phyloP scores from a whole-genome alignment of 768 basidiomycete species.

The Leccinum subgranulosum region DNA sequence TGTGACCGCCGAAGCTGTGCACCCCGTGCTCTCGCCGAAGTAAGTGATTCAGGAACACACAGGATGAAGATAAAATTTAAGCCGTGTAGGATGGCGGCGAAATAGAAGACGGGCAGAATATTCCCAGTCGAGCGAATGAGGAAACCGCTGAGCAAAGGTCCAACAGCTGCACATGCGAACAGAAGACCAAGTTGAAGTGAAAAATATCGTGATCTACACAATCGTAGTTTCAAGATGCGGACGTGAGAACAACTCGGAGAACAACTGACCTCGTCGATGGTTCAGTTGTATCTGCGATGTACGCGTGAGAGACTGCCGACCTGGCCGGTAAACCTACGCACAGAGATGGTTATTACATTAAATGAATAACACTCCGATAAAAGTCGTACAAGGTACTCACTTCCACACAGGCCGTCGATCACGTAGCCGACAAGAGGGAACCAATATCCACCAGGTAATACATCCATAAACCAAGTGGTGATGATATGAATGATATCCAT shows the following conservation, averaged over 20 bases:
- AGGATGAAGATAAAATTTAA: constrained; percentile 49
- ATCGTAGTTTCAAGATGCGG: constrained; percentile 2
- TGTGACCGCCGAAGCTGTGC: constrained; percentile 15
- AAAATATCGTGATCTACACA: constrained; percentile 56
- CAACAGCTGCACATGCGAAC: constrained; percentile 73
- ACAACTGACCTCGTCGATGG: constrained; percentile 48
- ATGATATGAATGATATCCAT: constrained; percentile 66
- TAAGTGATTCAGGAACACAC: constrained; percentile 77
- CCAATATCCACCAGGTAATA: constrained; percentile 80
- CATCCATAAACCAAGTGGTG: constrained; percentile 54
- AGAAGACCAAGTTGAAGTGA: constrained; percentile 64
- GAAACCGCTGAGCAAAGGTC: constrained; percentile 69
- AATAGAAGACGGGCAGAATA: constrained; percentile 69
- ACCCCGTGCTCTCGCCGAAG: constrained; percentile 40
- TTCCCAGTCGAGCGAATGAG: constrained; percentile 56
- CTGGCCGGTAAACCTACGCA: constrained; percentile 48
- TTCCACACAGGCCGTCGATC: constrained; percentile 70
- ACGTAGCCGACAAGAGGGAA: constrained; percentile 65
- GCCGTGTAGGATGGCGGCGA: constrained; percentile 49
- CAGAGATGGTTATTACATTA: neutral
- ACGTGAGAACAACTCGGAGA: neutral
- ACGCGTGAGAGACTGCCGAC: constrained; percentile 56
- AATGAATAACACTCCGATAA: neutral
- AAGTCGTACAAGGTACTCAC: constrained; percentile 36
- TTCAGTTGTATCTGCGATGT: constrained; percentile 64